These are phyloP conservation scores for Gracilaria gracilis DNA, from an alignment of 23 red algal genomes.

Conservation along the genomic window DNA sequence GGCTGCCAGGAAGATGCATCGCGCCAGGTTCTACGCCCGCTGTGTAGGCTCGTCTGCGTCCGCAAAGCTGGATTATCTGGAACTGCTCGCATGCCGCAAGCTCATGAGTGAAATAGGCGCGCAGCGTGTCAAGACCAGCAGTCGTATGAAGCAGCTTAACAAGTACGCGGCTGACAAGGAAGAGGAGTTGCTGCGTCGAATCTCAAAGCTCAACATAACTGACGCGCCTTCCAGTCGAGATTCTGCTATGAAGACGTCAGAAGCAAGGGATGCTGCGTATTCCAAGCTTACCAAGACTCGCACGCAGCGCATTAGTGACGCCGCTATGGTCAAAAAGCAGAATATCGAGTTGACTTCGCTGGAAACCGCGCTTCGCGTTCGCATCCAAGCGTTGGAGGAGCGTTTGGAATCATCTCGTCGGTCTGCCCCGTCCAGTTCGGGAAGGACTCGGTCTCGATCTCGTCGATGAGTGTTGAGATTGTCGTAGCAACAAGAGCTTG, in stretches of 20 bases:
- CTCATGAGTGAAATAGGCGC: constrained; percentile 52
- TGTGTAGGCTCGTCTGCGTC: neutral
- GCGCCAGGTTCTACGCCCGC: neutral
- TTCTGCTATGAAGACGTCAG: constrained; percentile 4
- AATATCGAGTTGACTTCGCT: constrained; percentile 20
- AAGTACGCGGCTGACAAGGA: constrained; percentile 40
- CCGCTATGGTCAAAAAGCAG: constrained; percentile 37
- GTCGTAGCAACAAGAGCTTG: too few relatives aligned
- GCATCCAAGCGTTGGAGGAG: constrained; percentile 11
- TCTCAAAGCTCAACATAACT: constrained; percentile 24
- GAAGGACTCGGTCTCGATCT: neutral
- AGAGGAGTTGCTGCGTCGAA: constrained; percentile 18
- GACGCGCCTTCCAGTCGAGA: constrained; percentile 12
- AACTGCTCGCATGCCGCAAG: constrained; percentile 58
- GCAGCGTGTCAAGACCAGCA: constrained; percentile 16
- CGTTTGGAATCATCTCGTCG: constrained; percentile 24
- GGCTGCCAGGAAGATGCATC: constrained; percentile 40
- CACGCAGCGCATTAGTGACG: constrained; percentile 6
- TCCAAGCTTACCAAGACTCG: constrained; percentile 46
- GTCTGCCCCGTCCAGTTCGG: neutral
- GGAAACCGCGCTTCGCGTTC: constrained; percentile 19
- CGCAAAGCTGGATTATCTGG: constrained; percentile 4
- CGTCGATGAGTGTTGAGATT: neutral
- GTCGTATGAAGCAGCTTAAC: constrained; percentile 44
- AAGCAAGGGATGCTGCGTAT: constrained; percentile 3